A percentile compares a stretch with the other conserved stretches of the same genome.
Evolutionary conservation across 2,329 filamentous ascomycete species (phyloP).

Genomic region (Lecanicillium sp.): DNA sequence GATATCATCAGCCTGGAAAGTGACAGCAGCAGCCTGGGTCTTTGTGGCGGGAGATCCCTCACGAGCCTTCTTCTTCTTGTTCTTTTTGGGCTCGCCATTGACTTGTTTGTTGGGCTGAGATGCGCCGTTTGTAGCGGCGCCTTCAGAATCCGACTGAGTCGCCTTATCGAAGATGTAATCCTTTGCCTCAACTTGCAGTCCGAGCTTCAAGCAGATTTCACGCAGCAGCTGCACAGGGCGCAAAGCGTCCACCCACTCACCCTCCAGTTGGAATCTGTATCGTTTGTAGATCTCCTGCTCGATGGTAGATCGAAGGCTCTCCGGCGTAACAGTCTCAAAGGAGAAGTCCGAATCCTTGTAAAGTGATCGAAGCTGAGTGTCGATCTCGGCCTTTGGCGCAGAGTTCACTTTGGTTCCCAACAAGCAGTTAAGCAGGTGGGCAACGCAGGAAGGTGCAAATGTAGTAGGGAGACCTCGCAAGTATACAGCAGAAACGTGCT

Average conservation of each 20-base stretch:
- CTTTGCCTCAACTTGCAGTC: slow-evolving; percentile 77
- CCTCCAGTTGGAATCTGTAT: slow-evolving; percentile 67
- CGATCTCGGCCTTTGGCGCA: slow-evolving; percentile 71
- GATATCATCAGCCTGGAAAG: slow-evolving; percentile 76
- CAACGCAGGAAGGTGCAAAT: slow-evolving; percentile 69
- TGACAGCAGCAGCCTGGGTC: slow-evolving; percentile 31
- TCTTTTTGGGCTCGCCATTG: slow-evolving; percentile 42
- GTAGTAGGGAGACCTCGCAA: slow-evolving; percentile 72
- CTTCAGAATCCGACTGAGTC: slow-evolving; percentile 15
- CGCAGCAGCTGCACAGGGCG: slow-evolving; percentile 79
- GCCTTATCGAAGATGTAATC: slow-evolving; percentile 28
- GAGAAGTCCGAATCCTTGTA: slow-evolving; percentile 77
- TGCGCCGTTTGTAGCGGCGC: slow-evolving; percentile 25
- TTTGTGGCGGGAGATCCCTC: slow-evolving; percentile 43
- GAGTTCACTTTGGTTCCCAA: slow-evolving; percentile 69
- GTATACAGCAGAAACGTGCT: slow-evolving; percentile 77
- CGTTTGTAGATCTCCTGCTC: slow-evolving; percentile 63
- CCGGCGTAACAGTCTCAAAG: slow-evolving; percentile 73
- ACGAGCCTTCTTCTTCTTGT: slow-evolving; percentile 55
- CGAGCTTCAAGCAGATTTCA: slow-evolving; percentile 81
- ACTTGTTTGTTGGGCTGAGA: slow-evolving; percentile 30
- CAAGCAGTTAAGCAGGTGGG: slow-evolving; percentile 90
- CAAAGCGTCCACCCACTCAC: slow-evolving; percentile 58
- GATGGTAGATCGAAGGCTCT: slow-evolving; percentile 61
- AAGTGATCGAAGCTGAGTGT: slow-evolving; percentile 63